These are phyloP conservation scores for Fonsecaea pedrosoi DNA, from an alignment of 2,329 filamentous ascomycete species.

Conservation along the genomic window DNA sequence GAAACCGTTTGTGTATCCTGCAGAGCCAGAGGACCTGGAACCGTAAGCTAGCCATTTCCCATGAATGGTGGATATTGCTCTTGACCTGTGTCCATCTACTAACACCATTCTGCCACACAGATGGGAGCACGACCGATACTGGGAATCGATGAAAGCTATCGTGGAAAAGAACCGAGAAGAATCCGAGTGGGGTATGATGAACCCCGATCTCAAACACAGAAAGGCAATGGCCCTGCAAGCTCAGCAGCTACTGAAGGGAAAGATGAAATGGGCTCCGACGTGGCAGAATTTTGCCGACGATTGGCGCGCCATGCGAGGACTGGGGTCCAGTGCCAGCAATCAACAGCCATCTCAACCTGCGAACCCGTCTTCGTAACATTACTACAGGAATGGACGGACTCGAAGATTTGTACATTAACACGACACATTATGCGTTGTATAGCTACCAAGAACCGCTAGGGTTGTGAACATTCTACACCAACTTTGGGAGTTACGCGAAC, in stretches of 20 bases:
- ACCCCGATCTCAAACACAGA: conserved; percentile 52
- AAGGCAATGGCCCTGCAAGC: conserved; percentile 65
- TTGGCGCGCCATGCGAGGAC: conserved; percentile 26
- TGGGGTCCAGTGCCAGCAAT: not conserved
- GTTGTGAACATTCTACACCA: not conserved
- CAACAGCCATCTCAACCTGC: not conserved
- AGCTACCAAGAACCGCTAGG: not conserved
- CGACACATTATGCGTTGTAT: conserved; percentile 3
- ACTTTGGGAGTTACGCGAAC: not conserved
- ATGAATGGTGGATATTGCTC: not conserved
- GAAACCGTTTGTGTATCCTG: conserved; percentile 87
- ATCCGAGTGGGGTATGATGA: conserved; percentile 47
- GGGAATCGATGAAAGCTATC: conserved; percentile 59
- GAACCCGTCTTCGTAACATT: conserved; percentile 4
- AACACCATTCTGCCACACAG: conserved; percentile 43
- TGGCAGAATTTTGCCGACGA: conserved; percentile 49
- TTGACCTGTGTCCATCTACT: conserved; percentile 4
- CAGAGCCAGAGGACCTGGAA: conserved; percentile 66
- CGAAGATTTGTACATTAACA: conserved; percentile 4
- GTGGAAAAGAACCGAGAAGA: conserved; percentile 49
- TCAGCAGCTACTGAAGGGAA: conserved; percentile 62
- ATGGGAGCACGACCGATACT: conserved; percentile 69
- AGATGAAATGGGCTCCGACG: conserved; percentile 65
- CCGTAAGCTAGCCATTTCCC: conserved; percentile 55
- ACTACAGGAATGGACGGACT: not conserved